These are phyloP conservation scores for Trypanosoma vivax DNA, from an alignment of 208 protist species.

Conservation along the genomic window DNA sequence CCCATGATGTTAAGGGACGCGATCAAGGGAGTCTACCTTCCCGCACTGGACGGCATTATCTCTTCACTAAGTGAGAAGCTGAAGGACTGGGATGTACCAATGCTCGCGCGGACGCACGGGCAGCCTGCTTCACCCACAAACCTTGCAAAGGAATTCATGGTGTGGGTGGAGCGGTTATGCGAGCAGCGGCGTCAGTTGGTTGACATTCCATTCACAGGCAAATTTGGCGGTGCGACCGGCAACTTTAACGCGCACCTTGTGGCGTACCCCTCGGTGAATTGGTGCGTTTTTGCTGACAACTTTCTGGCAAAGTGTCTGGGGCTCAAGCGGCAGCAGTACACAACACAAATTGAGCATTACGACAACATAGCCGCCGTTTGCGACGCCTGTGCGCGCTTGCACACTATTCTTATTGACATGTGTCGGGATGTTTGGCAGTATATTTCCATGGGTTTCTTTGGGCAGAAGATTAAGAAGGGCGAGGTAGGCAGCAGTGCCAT, in stretches of 20 bases:
- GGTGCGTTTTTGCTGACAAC: constrained; percentile 70
- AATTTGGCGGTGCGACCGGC: constrained; percentile 93
- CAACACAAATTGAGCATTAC: constrained; percentile 95
- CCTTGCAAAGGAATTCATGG: constrained; percentile 89
- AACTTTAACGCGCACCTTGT: constrained; percentile 91
- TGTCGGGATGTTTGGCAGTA: constrained; percentile 93
- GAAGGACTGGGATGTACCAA: constrained; percentile 72
- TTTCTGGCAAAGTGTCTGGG: constrained; percentile 80
- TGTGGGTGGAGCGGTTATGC: constrained; percentile 88
- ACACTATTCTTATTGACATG: constrained; percentile 92
- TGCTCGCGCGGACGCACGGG: constrained; percentile 93
- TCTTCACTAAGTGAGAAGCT: constrained; percentile 42
- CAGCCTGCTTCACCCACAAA: constrained; percentile 93
- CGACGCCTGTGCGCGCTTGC: constrained; percentile 85
- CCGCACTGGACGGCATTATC: constrained; percentile 54
- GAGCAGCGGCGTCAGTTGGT: constrained; percentile 59
- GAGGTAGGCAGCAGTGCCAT: constrained; percentile 95
- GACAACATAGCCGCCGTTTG: constrained; percentile 90
- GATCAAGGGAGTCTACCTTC: constrained; percentile 64
- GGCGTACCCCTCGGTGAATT: constrained; percentile 85
- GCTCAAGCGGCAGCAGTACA: constrained; percentile 79
- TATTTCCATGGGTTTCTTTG: constrained; percentile 93
- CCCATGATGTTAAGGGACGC: constrained; percentile 91
- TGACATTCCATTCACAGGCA: constrained; percentile 58
- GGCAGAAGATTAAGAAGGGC: constrained; percentile 83